Conservation (phyloP, 768 basidiomycete genomes). For the Termitomyces sp. region DNA sequence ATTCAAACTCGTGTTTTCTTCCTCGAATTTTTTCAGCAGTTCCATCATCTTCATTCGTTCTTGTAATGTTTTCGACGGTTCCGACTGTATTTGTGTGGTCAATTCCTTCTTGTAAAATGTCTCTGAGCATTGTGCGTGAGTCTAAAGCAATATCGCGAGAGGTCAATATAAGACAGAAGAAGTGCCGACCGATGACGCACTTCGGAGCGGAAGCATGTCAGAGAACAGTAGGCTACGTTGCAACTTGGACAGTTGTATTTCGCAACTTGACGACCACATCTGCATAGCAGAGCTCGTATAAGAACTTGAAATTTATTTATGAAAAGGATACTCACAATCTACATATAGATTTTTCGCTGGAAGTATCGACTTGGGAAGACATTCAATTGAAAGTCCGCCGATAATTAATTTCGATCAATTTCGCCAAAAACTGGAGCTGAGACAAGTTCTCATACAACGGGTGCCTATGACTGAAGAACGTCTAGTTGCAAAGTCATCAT, state of each 20-base stretch:
- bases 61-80: slow-evolving; percentile 45
- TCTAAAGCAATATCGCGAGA: slow-evolving; percentile 20
- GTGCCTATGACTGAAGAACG: slow-evolving; percentile 42
- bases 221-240: slow-evolving; percentile 76
- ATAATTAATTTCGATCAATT: slow-evolving; percentile 16
- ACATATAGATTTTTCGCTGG: slow-evolving; percentile 29
- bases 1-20: slow-evolving; percentile 40
- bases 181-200: slow-evolving; percentile 30
- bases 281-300: slow-evolving; percentile 18
- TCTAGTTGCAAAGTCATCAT: slow-evolving; percentile 40
- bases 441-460: background rate
- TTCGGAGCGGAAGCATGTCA: slow-evolving; percentile 72
- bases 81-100: slow-evolving; percentile 52
- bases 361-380: slow-evolving; percentile 10
- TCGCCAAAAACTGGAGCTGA: background rate
- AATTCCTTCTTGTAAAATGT: slow-evolving; percentile 75
- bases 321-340: slow-evolving; percentile 31
- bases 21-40: slow-evolving; percentile 67
- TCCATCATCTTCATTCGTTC: slow-evolving; percentile 67
- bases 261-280: slow-evolving; percentile 70
- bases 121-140: slow-evolving; percentile 75
- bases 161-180: background rate
- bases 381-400: slow-evolving; percentile 20
- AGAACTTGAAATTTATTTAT: background rate
- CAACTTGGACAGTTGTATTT: slow-evolving; percentile 81